A percentile compares a stretch with the other conserved stretches of the same genome.
Conservation (phyloP, 176 grass and related monocot genomes). For the Cenchrus americanus region DNA sequence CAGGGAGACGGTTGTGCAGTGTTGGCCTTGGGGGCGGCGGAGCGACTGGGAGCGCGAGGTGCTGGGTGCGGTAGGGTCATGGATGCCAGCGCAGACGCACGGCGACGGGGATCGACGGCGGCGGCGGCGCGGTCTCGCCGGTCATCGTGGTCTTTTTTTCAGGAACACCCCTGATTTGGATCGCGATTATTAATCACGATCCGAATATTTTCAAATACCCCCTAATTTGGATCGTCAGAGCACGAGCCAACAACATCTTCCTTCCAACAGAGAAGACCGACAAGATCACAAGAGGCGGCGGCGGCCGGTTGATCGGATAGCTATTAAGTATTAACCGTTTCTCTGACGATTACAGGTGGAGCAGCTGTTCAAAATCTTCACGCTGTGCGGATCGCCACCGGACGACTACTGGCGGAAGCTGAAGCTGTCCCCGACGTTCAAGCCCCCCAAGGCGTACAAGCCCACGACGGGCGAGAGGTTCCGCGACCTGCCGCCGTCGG, state of each 20-base stretch:
- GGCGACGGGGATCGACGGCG: not conserved
- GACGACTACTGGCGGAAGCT: constrained; percentile 66
- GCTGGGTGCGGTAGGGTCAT: not conserved
- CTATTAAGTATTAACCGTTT: no score
- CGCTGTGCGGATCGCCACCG: constrained; percentile 64
- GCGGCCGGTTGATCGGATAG: no score
- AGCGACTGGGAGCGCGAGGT: not conserved
- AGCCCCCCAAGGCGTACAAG: constrained; percentile 45
- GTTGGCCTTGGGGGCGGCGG: not conserved
- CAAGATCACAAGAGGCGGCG: not conserved
- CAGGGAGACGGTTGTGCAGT: not conserved
- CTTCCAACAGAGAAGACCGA: not conserved
- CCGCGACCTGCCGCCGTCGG: constrained; percentile 48
- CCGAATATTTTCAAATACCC: not conserved
- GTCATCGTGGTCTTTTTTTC: not conserved
- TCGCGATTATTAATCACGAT: not conserved
- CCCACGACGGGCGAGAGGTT: constrained; percentile 48
- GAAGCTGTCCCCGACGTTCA: constrained; percentile 47
- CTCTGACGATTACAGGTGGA: constrained; percentile 37
- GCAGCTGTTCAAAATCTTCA: constrained; percentile 67
- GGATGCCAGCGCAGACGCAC: not conserved
- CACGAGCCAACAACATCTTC: not conserved
- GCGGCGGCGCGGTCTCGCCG: not conserved
- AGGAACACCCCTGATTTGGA: no score
- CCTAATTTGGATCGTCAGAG: not conserved